These are phyloP conservation scores for Penicillium argentinense DNA, from an alignment of 495 filamentous ascomycete species.

Conservation along the genomic window DNA sequence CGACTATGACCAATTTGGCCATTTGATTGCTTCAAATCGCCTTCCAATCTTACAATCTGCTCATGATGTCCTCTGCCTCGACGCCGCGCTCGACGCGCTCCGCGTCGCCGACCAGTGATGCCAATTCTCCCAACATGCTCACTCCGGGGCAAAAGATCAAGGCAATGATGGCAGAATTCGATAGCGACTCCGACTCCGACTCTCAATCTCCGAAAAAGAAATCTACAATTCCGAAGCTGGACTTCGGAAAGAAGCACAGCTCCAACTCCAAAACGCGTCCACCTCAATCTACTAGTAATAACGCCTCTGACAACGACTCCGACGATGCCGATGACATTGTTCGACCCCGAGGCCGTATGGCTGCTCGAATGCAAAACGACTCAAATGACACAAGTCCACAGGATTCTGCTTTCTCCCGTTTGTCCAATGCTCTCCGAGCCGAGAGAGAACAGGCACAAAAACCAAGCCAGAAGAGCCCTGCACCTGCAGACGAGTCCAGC, in stretches of 20 bases:
- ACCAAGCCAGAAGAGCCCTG: slow-evolving; percentile 10
- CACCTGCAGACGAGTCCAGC: slow-evolving; percentile 14
- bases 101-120: slow-evolving; percentile 32
- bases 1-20: slow-evolving; percentile 2
- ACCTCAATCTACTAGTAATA: slow-evolving; percentile 14
- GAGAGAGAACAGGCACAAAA: slow-evolving; percentile 19
- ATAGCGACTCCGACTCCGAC: slow-evolving; percentile 58
- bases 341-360: slow-evolving; percentile 68
- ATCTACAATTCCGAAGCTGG: slow-evolving; percentile 21
- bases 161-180: slow-evolving; percentile 63
- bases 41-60: not conserved
- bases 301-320: slow-evolving; percentile 27
- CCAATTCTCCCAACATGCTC: slow-evolving; percentile 44
- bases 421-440: slow-evolving; percentile 28
- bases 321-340: slow-evolving; percentile 54
- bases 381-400: slow-evolving; percentile 1
- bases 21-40: not conserved
- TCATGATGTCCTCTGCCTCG: slow-evolving; percentile 40
- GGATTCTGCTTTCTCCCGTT: slow-evolving; percentile 38
- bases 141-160: slow-evolving; percentile 71
- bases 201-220: slow-evolving; percentile 18
- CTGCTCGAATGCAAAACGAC: slow-evolving; percentile 60
- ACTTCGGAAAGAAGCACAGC: slow-evolving; percentile 18
- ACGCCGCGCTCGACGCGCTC: slow-evolving; percentile 46
- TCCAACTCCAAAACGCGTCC: slow-evolving; percentile 4